These are phyloP conservation scores for Ceratobasidium papillatum DNA, from an alignment of 1,284 basidiomycete species.

Conservation along the genomic window DNA sequence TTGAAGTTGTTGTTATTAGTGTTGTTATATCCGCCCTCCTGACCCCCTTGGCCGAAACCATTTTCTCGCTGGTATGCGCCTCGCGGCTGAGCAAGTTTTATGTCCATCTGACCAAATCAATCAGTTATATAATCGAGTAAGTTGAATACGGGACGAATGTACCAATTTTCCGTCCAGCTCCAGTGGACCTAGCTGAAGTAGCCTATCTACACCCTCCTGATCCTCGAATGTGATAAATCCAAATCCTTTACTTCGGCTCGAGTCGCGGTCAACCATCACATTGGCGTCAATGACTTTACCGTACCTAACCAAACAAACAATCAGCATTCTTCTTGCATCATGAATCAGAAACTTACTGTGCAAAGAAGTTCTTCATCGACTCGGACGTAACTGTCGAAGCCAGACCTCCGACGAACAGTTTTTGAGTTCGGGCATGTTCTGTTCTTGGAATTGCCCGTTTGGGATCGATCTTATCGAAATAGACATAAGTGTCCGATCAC, in stretches of 20 bases:
- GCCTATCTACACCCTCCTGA: slow-evolving; percentile 84
- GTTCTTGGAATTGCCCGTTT: slow-evolving; percentile 97
- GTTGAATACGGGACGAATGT: slow-evolving; percentile 50
- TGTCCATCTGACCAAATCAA: slow-evolving; percentile 78
- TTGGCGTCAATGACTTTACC: slow-evolving; percentile 96
- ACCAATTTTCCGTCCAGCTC: slow-evolving; percentile 94
- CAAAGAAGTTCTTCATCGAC: slow-evolving; percentile 91
- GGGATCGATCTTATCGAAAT: slow-evolving; percentile 85
- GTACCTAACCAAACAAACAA: slow-evolving; percentile 49
- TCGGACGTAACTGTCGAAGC: slow-evolving; percentile 92
- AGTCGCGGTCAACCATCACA: slow-evolving; percentile 98
- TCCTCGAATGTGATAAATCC: slow-evolving; percentile 95
- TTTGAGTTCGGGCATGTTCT: slow-evolving; percentile 90
- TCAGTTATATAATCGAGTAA: background rate
- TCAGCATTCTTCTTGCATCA: background rate
- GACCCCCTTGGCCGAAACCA: slow-evolving; percentile 42
- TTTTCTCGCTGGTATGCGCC: slow-evolving; percentile 69
- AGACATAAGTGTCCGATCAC: slow-evolving; percentile 4
- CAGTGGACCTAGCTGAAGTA: slow-evolving; percentile 84
- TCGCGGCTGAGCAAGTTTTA: slow-evolving; percentile 91
- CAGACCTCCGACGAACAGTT: slow-evolving; percentile 95
- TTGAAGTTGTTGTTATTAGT: slow-evolving; percentile 45
- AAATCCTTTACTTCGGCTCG: slow-evolving; percentile 94
- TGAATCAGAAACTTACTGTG: slow-evolving; percentile 61
- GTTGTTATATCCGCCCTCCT: slow-evolving; percentile 44